Conservation (phyloP, 2,329 filamentous ascomycete genomes). For the Periconia macrospinosa region DNA sequence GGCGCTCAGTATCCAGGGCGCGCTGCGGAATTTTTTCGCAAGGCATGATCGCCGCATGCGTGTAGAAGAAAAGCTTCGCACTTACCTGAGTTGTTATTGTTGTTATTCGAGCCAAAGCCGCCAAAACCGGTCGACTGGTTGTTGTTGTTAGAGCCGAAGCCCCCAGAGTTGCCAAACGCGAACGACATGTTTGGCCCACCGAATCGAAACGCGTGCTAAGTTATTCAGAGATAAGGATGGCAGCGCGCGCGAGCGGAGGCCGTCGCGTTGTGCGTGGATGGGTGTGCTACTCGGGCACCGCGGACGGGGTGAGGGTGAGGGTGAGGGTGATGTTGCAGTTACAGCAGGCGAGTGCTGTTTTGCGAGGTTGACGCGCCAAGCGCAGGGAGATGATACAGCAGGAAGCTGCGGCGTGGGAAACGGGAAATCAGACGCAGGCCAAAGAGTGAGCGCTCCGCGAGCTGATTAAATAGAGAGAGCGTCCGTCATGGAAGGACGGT, state of each 20-base stretch:
- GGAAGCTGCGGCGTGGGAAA: background rate
- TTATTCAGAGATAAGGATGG: conserved; percentile 14
- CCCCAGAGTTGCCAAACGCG: conserved; percentile 52
- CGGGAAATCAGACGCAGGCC: background rate
- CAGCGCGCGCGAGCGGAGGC: conserved; percentile 18
- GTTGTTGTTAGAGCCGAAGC: conserved; percentile 49
- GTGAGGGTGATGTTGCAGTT: conserved; percentile 13
- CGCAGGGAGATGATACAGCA: conserved; percentile 13
- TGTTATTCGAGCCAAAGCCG: conserved; percentile 50
- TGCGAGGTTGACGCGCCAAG: conserved; percentile 27
- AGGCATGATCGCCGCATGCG: conserved; percentile 17
- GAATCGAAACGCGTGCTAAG: conserved; percentile 25
- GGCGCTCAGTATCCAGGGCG: conserved; percentile 30
- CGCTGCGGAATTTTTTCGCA: conserved; percentile 25
- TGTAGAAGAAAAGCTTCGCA: conserved; percentile 29
- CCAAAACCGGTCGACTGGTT: conserved; percentile 23
- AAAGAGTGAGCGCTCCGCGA: conserved; percentile 14
- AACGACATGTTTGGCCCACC: conserved; percentile 49
- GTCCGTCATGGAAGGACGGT: conserved; percentile 32
- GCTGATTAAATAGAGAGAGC: conserved; percentile 33
- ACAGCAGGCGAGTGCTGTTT: conserved; percentile 32
- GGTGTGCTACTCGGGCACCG: conserved; percentile 10
- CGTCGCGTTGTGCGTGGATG: conserved; percentile 18
- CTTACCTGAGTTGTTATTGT: conserved; percentile 55
- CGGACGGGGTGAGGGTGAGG: conserved; percentile 17